Percentiles rank a stretch among this genome's conserved stretches.
phyloP scores from a whole-genome alignment of 495 filamentous ascomycete genomes.

The Corynascus novoguineensis region DNA sequence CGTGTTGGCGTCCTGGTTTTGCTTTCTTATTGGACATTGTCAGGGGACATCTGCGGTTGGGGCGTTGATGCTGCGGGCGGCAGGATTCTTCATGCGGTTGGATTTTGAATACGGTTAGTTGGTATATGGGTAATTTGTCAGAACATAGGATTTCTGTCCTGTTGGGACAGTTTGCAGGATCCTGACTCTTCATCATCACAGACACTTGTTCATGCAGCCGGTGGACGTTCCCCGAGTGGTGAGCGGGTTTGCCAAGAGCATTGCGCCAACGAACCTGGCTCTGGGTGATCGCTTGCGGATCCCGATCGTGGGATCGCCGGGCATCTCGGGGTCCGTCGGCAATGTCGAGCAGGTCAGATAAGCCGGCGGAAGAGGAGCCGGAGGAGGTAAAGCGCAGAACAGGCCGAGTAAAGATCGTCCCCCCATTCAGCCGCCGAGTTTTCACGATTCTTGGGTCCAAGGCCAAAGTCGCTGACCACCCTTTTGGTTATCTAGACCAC shows the following conservation, averaged over 20 bases:
- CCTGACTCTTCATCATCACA: neutral
- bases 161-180: neutral
- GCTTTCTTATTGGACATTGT: neutral
- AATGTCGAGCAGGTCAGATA: neutral
- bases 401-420: neutral
- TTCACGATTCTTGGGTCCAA: neutral
- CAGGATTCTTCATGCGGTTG: neutral
- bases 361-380: neutral
- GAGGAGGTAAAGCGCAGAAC: neutral
- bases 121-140: too few species aligned
- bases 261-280: neutral
- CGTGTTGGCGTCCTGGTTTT: neutral
- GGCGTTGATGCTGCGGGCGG: neutral
- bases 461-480: neutral
- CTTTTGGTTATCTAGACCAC: neutral
- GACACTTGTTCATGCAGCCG: neutral
- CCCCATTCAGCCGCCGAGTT: neutral
- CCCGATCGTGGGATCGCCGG: slow-evolving; percentile 2
- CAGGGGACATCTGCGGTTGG: neutral
- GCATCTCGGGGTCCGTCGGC: neutral
- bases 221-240: neutral
- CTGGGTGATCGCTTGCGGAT: neutral
- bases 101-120: too few species aligned
- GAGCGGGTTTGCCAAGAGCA: neutral
- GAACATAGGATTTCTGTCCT: neutral